Conservation (phyloP, 2,329 filamentous ascomycete genomes). For the Scedosporium minutisporum region DNA sequence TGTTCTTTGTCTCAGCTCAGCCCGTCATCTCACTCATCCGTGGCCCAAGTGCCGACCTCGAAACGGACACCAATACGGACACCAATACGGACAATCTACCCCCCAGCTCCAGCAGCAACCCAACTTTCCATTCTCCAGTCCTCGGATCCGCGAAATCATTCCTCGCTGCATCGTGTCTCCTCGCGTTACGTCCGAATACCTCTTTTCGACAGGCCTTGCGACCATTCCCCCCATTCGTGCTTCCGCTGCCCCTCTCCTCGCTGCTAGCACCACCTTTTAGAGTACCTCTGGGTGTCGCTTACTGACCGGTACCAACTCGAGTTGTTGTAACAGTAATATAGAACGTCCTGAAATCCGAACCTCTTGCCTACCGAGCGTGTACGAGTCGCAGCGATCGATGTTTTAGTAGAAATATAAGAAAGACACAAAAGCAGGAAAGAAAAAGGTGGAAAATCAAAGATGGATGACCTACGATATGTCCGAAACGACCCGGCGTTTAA, state of each 20-base stretch:
- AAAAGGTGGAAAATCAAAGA: slow-evolving; percentile 41
- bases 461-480: slow-evolving; percentile 73
- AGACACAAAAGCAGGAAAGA: neutral
- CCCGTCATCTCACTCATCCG: slow-evolving; percentile 1
- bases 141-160: neutral
- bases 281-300: neutral
- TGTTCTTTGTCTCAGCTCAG: neutral
- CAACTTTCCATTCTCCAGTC: neutral
- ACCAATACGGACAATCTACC: slow-evolving; percentile 1
- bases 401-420: slow-evolving; percentile 5
- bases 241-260: neutral
- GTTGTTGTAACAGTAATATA: slow-evolving; percentile 7
- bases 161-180: neutral
- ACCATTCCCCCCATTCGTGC: neutral
- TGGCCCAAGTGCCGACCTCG: neutral
- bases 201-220: neutral
- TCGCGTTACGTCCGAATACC: neutral
- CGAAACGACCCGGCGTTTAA: slow-evolving; percentile 68
- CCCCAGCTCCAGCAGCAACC: neutral
- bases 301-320: neutral
- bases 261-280: neutral
- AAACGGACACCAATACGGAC: slow-evolving; percentile 1
- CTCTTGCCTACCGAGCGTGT: slow-evolving; percentile 4
- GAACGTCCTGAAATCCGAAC: neutral
- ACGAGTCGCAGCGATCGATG: slow-evolving; percentile 5